Conservation (phyloP, 306 rosid species). For the Dryas alaskensis region DNA sequence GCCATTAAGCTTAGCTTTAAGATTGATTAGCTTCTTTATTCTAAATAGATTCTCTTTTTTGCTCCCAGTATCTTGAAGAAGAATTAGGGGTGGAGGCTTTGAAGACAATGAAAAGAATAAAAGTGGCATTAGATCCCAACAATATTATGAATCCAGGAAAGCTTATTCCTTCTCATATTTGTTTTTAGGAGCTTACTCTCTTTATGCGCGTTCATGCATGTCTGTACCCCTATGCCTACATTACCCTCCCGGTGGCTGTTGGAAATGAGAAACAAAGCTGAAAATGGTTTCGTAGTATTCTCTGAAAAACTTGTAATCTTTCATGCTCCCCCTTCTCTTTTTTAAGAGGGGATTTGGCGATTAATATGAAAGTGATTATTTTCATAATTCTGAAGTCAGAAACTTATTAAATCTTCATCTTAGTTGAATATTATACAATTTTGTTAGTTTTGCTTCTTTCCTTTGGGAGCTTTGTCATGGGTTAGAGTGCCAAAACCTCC, state of each 20-base stretch:
- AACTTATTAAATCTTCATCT: neutral
- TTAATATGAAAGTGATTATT: neutral
- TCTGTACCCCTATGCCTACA: constrained; percentile 5
- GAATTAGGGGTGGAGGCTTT: constrained; percentile 82
- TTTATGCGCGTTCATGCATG: constrained; percentile 2
- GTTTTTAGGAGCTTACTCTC: constrained; percentile 46
- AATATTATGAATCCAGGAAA: constrained; percentile 93
- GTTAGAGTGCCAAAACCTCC: neutral
- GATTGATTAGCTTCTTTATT: neutral
- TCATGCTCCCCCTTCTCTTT: neutral
- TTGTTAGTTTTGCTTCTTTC: neutral
- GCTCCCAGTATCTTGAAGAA: constrained; percentile 75
- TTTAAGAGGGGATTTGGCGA: neutral
- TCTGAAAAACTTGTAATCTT: neutral
- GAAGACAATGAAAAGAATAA: constrained; percentile 84
- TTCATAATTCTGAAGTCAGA: neutral
- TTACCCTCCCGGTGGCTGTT: neutral
- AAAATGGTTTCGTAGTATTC: neutral
- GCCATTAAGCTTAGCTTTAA: neutral
- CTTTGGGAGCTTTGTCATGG: neutral
- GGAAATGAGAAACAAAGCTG: neutral
- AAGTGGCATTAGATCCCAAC: constrained; percentile 81
- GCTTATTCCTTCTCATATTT: constrained; percentile 88
- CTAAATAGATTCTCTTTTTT: constrained; percentile 15
- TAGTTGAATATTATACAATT: neutral